Conservation (phyloP, 371 early-diverging fungal genomes). For the Funneliformis caledonium region DNA sequence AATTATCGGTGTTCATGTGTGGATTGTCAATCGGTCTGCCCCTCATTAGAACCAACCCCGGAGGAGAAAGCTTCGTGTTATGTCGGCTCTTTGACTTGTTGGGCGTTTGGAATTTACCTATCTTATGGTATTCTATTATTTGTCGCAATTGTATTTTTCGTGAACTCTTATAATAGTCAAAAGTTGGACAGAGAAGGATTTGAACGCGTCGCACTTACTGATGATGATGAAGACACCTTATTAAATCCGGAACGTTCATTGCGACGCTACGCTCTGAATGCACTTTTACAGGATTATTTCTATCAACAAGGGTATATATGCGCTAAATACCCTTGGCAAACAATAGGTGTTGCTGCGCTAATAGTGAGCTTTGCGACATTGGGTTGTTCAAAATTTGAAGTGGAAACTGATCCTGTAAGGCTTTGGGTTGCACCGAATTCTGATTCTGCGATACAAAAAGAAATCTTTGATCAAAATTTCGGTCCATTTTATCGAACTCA, state of each 20-base stretch:
- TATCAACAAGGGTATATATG: constrained; percentile 69
- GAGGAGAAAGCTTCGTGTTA: constrained; percentile 58
- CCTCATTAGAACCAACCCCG: constrained; percentile 58
- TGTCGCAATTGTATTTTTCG: constrained; percentile 45
- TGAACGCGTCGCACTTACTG: constrained; percentile 57
- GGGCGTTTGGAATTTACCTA: constrained; percentile 62
- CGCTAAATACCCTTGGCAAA: constrained; percentile 64
- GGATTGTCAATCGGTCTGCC: constrained; percentile 70
- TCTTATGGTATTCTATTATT: constrained; percentile 55
- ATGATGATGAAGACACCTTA: constrained; percentile 51
- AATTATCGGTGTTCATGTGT: constrained; percentile 73
- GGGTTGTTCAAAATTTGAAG: constrained; percentile 62
- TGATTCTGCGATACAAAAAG: constrained; percentile 63
- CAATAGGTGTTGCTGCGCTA: constrained; percentile 54
- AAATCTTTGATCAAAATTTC: constrained; percentile 72
- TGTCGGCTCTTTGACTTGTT: constrained; percentile 62
- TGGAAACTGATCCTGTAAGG: constrained; percentile 70
- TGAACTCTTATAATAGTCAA: constrained; percentile 39
- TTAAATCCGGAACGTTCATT: constrained; percentile 64
- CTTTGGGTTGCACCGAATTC: constrained; percentile 77
- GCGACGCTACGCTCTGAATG: constrained; percentile 64
- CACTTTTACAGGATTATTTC: constrained; percentile 65
- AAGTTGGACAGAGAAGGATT: constrained; percentile 52
- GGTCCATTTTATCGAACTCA: constrained; percentile 77
- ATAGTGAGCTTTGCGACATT: constrained; percentile 57